Percentiles rank a stretch among this genome's conserved stretches.
phyloP scores from a whole-genome alignment of 495 filamentous ascomycete species.

The Talaromyces ruber region DNA sequence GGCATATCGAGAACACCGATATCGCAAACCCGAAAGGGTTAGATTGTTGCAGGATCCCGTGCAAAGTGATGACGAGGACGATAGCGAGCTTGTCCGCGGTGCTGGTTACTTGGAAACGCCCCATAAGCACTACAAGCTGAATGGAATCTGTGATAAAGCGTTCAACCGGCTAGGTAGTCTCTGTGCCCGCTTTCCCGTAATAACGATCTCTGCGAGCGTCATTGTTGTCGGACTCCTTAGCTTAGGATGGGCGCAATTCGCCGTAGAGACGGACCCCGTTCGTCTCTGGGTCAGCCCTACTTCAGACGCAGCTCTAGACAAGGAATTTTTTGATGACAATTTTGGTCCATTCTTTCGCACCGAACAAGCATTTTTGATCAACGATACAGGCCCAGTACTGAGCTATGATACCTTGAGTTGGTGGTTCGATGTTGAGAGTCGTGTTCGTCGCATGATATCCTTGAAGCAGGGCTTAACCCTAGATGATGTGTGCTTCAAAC shows the following conservation, averaged over 20 bases:
- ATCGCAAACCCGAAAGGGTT: conserved; percentile 68
- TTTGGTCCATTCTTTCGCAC: conserved; percentile 95
- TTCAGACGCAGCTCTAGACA: conserved; percentile 84
- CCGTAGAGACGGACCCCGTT: conserved; percentile 81
- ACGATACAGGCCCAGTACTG: conserved; percentile 78
- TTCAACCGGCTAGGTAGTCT: conserved; percentile 77
- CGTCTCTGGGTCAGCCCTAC: conserved; percentile 91
- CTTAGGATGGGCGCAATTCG: conserved; percentile 77
- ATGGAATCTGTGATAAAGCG: conserved; percentile 64
- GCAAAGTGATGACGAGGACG: conserved; percentile 82
- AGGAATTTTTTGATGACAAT: conserved; percentile 86
- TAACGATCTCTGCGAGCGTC: conserved; percentile 68
- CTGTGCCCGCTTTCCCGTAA: conserved; percentile 72
- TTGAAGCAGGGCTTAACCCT: conserved; percentile 52
- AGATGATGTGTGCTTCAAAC: conserved; percentile 88
- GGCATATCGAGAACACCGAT: conserved; percentile 60
- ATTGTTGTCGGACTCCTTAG: conserved; percentile 68
- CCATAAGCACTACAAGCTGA: conserved; percentile 62
- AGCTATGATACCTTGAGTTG: conserved; percentile 80
- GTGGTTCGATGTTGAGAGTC: conserved; percentile 89
- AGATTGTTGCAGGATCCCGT: conserved; percentile 77
- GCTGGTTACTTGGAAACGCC: conserved; percentile 62
- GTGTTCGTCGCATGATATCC: conserved; percentile 61
- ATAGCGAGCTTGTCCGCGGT: conserved; percentile 61
- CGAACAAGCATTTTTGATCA: conserved; percentile 89